Evolutionary conservation across 306 rosid genomes (phyloP), one percentile per base, ranked within the genome.

Genomic region (Hippophae rhamnoides): DNA sequence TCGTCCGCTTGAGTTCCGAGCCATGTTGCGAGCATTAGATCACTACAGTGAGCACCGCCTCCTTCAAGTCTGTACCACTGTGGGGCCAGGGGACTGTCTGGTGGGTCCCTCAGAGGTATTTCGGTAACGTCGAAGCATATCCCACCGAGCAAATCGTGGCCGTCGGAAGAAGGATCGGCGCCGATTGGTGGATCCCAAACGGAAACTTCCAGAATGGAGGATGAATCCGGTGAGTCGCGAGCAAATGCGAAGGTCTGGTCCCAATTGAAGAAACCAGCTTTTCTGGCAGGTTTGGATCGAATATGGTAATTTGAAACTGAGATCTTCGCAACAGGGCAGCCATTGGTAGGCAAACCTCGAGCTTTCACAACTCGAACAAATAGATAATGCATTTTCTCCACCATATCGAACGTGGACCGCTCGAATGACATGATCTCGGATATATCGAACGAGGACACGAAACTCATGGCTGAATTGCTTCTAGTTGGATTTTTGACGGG

Each of bases 1-100:
- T 90, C 96, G 71, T 90, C 98, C 0, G 95, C 98, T 9, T 90
- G 98, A 0, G 98, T 90, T 0, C 98, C 98, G 0, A 87, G 42
- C 96, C 98, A 90, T 52, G 89, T 90, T 77, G 96, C 96, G 1
- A 90, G 79, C 98, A 90, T 90, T 1, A 90, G 74, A n/a, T 85
- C 89, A 0, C 95, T 92, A 3, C 47, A 70, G 5, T 61, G 78
- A 31, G 85, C 79, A 13, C 79, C 95, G 5, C 85, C 85, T 1
- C 79, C 89, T 44, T 87, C 98, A 18, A 90, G 26, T 51, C 86
- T 74, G 72, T 85, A 90, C 96, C 98, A 90, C 11, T 90, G 98
- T 51, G 96, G 92, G 5, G 98, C 98, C 43, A 90, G 40, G 0
- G 98, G 84, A 47, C 95, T 90, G 46, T 90, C 95, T 0, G 92